phyloP scores from a whole-genome alignment of 83 land plant genomes.

The Picea mariana region DNA sequence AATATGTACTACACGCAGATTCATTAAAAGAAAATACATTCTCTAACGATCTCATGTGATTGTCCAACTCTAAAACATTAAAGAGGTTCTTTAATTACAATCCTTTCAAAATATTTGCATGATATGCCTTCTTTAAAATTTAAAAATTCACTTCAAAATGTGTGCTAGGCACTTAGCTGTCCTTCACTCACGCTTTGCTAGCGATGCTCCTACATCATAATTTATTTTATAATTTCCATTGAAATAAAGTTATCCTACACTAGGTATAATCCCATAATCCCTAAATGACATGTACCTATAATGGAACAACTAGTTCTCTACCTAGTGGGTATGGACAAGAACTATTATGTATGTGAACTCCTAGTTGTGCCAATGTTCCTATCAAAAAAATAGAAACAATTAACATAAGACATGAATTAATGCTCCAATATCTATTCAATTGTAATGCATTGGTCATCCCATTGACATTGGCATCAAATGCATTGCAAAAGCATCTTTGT shows the following conservation, averaged over 20 bases:
- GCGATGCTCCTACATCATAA: too few relatives aligned
- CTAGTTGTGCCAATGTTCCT: constrained; percentile 44
- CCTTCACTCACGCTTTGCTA: too few relatives aligned
- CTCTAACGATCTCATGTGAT: too few relatives aligned
- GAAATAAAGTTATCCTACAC: constrained; percentile 91
- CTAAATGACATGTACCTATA: constrained; percentile 75
- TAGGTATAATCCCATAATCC: constrained; percentile 77
- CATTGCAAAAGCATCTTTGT: neutral
- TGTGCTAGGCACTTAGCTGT: too few relatives aligned
- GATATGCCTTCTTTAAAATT: too few relatives aligned
- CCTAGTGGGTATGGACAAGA: constrained; percentile 57
- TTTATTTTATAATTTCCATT: constrained; percentile 98
- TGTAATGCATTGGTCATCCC: neutral
- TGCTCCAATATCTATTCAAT: too few relatives aligned
- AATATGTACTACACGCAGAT: too few relatives aligned
- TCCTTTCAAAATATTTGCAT: too few relatives aligned
- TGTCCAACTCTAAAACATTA: too few relatives aligned
- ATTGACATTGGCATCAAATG: neutral
- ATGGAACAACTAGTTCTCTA: constrained; percentile 77
- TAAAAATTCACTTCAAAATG: too few relatives aligned
- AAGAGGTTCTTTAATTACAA: too few relatives aligned
- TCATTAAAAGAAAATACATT: too few relatives aligned
- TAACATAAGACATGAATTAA: neutral
- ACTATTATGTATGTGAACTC: constrained; percentile 19
- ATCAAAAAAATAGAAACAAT: constrained; percentile 1